Base-by-base conservation (phyloP, 2,329 filamentous ascomycete genomes). In the Alternaria brassicicola region DNA sequence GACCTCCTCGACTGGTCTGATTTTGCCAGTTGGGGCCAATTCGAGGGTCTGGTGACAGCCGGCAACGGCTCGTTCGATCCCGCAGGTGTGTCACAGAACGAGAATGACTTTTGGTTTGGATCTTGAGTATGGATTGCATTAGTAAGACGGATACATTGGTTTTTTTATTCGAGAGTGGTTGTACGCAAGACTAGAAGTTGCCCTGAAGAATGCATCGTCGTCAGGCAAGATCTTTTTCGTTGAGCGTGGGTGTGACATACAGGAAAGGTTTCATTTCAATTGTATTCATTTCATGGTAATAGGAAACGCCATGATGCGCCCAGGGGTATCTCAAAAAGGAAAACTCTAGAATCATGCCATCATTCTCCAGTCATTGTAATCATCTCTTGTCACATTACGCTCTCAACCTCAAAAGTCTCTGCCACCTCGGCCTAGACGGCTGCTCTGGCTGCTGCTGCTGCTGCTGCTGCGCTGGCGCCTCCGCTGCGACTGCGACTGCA, bases 1-100 rank as follows among this genome's bases (percentile, higher is more conserved):
- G 28, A 69, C 45, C 31, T 72, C 63, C 46, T 31, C 68, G 52
- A 61, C 62, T 28, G 69, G 70, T 71, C 73, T 12, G 73, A 77
- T 55, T 51, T 77, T 43, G 73, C 75, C 4, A 76, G 73, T 36
- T 78, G 75, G 75, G 74, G 74, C 3, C 73, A 76, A 45, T 78
- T 78, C 47, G 75, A 77, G 50, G 76, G 75, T 33, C 59, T 78
- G 38, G 75, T 78, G 0, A 76, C 74, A 10, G 69, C 71, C 7
- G 73, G 74, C 1, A 74, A 72, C 41, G 71, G 73, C 1, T 67
- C 73, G 52, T 68, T 76, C 38, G 74, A 76, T 52, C 66, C 67
- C 7, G 17, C 35, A 1, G 67, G 69, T 10, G 68, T 69, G 17
- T 65, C 69, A 17, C 64, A 65, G 1, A 71, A 72, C 36, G 58